Base-by-base conservation (phyloP, 352 stramenopile genomes). In the Pythium sp. region DNA sequence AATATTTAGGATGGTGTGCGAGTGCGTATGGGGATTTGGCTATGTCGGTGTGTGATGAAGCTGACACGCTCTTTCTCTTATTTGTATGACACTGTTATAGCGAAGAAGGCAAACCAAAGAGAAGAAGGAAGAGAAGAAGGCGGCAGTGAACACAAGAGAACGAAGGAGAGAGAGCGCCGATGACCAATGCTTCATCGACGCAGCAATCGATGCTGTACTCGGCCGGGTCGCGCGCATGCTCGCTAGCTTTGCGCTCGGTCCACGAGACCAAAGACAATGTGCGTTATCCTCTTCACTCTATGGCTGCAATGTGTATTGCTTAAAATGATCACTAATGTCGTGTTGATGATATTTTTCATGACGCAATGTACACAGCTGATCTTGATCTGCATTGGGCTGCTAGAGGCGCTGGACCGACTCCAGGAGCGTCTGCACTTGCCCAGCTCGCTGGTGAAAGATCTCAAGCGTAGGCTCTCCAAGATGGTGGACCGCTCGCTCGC, bases 181-280 rank as follows among this genome's bases (percentile, higher is more conserved):
- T 65, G 38, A 58, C 47, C 59, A 47, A 56, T 56, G 58, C 41
- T 54, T 38, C 71, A 49, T 18, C 69, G 72, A 65, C 69, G 32
- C 54, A 80, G 51, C 60, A 55, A 47, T 71, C 71, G 36, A 59
- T 67, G 64, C 61, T 81, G 26, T 73, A 66, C 51, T 72, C 81
- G n/a, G 62, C 84, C 14, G 64, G 73, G 12, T 65, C 74, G 20
- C 74, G 80, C 30, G 81, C 82, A 32, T 91, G 68, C 58, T 92
- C 81, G 41, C 79, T 91, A 59, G 79, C 83, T 18, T 47, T 91
- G 72, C 79, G 72, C 26, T 90, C 85, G 7, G 64, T 91, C 15
- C 72, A 81, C 57, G 86, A 93, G 34, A 92, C 83, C 7, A 92
- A 92, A 71, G 82, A 91, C 63, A 91, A 76, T 54, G 86, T 93